phyloP scores from a whole-genome alignment of 495 filamentous ascomycete species.

The Geoglossum glabrum region DNA sequence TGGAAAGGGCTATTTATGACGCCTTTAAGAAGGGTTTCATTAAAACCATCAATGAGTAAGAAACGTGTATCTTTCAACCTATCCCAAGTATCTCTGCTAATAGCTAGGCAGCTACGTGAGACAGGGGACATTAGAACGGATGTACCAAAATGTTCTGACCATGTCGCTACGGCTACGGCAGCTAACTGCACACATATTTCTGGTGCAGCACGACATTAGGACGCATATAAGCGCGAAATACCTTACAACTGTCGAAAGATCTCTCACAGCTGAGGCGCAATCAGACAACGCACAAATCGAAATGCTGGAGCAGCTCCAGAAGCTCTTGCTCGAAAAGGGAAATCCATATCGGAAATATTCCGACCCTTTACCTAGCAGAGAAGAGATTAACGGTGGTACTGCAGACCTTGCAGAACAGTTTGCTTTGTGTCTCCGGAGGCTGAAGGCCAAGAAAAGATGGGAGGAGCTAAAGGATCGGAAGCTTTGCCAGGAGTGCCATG shows the following conservation, averaged over 20 bases:
- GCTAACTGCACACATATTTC: not conserved
- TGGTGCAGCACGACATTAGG: not conserved
- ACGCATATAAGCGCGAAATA: not conserved
- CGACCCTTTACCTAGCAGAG: no score
- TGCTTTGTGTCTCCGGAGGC: not conserved
- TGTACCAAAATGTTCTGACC: not conserved
- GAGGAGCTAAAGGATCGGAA: not conserved
- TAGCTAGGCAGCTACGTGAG: not conserved
- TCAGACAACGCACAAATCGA: not conserved
- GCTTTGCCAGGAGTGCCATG: not conserved
- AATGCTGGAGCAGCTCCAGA: not conserved
- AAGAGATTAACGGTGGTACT: not conserved
- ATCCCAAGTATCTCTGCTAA: not conserved
- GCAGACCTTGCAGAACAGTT: not conserved
- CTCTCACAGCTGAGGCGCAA: not conserved
- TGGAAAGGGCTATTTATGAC: not conserved
- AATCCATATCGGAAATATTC: not conserved
- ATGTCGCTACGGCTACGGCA: constrained; percentile 1
- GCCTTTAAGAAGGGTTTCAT: not conserved
- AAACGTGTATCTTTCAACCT: not conserved
- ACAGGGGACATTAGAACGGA: not conserved
- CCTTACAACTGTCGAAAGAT: not conserved
- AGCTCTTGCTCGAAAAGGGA: no score
- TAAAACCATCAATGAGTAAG: not conserved
- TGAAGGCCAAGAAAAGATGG: not conserved